Conservation (phyloP, 345 rosid species). For the Citrus inodora region DNA sequence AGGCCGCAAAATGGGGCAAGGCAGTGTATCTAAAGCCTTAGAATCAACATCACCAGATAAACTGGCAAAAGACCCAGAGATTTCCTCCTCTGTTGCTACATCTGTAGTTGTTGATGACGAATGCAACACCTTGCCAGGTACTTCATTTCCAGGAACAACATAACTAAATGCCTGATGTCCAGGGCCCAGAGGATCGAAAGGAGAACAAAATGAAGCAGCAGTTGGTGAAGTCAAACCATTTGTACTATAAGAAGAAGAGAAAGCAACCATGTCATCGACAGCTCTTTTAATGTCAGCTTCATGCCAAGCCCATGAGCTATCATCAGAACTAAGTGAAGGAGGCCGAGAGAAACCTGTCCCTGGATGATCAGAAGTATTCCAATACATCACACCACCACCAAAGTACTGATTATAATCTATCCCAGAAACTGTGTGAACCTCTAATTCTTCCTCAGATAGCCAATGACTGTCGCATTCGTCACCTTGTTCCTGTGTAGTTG, state of each 20-base stretch:
- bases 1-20: constrained; percentile 87
- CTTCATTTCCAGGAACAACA: constrained; percentile 83
- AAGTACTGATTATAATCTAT: constrained; percentile 88
- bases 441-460: constrained; percentile 91
- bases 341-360: constrained; percentile 91
- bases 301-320: constrained; percentile 95
- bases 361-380: constrained; percentile 89
- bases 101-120: constrained; percentile 55
- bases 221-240: constrained; percentile 95
- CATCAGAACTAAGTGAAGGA: constrained; percentile 97
- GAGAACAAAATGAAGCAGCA: constrained; percentile 82
- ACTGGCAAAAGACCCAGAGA: constrained; percentile 53
- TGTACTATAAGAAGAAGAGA: constrained; percentile 87
- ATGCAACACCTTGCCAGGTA: constrained; percentile 61
- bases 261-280: constrained; percentile 97
- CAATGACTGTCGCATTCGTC: constrained; percentile 84
- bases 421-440: constrained; percentile 78
- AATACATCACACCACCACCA: constrained; percentile 98
- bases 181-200: constrained; percentile 75
- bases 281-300: constrained; percentile 96
- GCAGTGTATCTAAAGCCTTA: constrained; percentile 63
- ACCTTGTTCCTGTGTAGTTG: constrained; percentile 43
- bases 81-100: constrained; percentile 59
- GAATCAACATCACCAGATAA: constrained; percentile 67
- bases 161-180: constrained; percentile 84